Evolutionary conservation across 169 alveolate genomes (phyloP).

Genomic region (Plasmodium reichenowi): DNA sequence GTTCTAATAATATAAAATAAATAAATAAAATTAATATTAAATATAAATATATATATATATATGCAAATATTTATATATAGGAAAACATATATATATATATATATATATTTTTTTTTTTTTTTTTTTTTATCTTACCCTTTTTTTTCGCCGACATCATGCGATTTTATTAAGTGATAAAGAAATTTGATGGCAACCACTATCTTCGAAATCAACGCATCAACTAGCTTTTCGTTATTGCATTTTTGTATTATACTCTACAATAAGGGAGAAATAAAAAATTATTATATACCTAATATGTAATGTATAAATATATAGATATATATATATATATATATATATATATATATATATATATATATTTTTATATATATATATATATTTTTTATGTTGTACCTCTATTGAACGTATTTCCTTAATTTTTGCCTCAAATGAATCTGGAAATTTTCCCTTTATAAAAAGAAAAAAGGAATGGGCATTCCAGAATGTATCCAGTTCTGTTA

Average conservation of each 20-base stretch:
- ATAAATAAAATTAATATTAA: background rate
- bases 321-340: background rate
- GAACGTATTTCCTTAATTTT: slow-evolving; percentile 74
- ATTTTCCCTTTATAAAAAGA: slow-evolving; percentile 53
- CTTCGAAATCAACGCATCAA: slow-evolving; percentile 28
- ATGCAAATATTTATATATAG: background rate
- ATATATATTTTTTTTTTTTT: background rate
- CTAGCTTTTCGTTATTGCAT: slow-evolving; percentile 27
- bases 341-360: background rate
- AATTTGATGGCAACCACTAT: slow-evolving; percentile 47
- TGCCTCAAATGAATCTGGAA: slow-evolving; percentile 37
- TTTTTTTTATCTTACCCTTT: slow-evolving; percentile 16
- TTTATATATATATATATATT: too few relatives aligned
- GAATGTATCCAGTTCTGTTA: slow-evolving; percentile 40
- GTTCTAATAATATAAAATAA: slow-evolving; percentile 23
- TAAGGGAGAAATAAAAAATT: slow-evolving; percentile 1
- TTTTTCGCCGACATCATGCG: slow-evolving; percentile 24
- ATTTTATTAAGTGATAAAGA: slow-evolving; percentile 34
- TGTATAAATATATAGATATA: background rate
- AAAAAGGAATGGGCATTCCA: slow-evolving; percentile 73
- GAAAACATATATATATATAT: too few relatives aligned
- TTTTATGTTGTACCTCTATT: slow-evolving; percentile 26
- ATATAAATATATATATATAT: slow-evolving; percentile 9
- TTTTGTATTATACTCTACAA: slow-evolving; percentile 65
- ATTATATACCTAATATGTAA: background rate